Evolutionary conservation across 352 stramenopile species (phyloP), one percentile per base, ranked within the genome.

Genomic region (Globisporangium cylindrosporum): DNA sequence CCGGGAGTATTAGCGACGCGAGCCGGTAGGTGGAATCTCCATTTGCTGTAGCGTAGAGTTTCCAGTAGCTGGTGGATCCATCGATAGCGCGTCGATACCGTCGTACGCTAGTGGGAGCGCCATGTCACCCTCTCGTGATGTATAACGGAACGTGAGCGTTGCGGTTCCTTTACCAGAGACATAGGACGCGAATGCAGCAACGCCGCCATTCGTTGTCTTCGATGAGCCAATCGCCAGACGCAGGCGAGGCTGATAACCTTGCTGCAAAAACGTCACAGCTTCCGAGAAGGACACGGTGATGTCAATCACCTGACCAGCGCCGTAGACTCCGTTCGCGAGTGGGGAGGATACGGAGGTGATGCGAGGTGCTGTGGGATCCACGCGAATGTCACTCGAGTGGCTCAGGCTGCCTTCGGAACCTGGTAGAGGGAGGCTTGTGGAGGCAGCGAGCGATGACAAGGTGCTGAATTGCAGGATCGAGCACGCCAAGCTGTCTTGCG

Each of bases 241-340:
- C 15, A 92, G 66, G 4, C 69, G 77, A 5, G 73, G 78, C 51
- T 41, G 51, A 43, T 10, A 10, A 48, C 65, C 56, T n/a, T 59
- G 49, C 4, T 60, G 46, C 5, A 68, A 34, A 8, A 88, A 60
- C 0, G 79, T 29, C 22, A 91, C 76, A 1, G 72, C 56, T 66
- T 86, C 75, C 0, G 83, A 89, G 67, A 95, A 95, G 1, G 74
- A 74, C 27, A 92, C 66, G 0, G 60, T 32, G 2, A 95, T 68
- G 27, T 82, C 69, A 20, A 95, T 73, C 3, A 78, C 41, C 43
- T 95, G 80, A 0, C 85, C 81, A 22, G 75, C 81, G 20, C 81
- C 83, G 32, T 90, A 93, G 7, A 91, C 67, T 0, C 77, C 80
- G 27, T 89, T 90, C 3, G 59, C 8, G 2, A 83, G 36, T 0